Conservation (phyloP, 2,329 filamentous ascomycete species). For the Pseudogymnoascus sp. region DNA sequence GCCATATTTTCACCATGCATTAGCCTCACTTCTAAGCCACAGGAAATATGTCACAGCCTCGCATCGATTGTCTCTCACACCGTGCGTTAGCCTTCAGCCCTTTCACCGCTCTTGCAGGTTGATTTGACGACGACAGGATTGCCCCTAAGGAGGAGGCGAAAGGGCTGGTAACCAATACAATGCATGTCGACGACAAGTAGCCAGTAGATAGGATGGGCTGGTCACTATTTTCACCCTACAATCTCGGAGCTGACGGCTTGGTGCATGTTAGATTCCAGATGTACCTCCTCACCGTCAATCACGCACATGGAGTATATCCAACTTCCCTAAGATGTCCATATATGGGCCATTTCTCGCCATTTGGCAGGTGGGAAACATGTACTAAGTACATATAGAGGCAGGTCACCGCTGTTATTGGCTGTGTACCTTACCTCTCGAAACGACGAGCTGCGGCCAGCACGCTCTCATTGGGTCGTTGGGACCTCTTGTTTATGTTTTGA, state of each 20-base stretch:
- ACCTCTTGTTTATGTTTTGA: constrained; percentile 6
- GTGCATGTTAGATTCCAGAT: constrained; percentile 2
- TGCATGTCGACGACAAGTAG: background rate
- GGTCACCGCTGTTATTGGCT: background rate
- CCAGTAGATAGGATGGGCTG: background rate
- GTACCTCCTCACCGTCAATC: constrained; percentile 4
- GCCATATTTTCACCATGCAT: constrained; percentile 3
- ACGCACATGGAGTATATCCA: background rate
- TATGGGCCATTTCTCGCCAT: background rate
- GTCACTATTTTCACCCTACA: background rate
- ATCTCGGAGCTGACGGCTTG: constrained; percentile 7
- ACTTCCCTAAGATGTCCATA: background rate
- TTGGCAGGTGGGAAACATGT: background rate
- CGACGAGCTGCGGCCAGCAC: background rate
- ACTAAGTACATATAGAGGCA: background rate
- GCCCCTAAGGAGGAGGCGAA: background rate
- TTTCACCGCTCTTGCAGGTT: constrained; percentile 2
- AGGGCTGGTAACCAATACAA: background rate
- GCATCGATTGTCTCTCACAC: constrained; percentile 6
- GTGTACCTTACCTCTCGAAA: constrained; percentile 7
- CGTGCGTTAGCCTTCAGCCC: constrained; percentile 1
- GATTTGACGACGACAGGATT: background rate
- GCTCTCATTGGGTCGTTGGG: background rate
- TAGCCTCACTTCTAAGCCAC: constrained; percentile 9
- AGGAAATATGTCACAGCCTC: constrained; percentile 10